These are phyloP conservation scores for Sarocladium oryzae DNA, from an alignment of 2,329 filamentous ascomycete species.

Conservation along the genomic window DNA sequence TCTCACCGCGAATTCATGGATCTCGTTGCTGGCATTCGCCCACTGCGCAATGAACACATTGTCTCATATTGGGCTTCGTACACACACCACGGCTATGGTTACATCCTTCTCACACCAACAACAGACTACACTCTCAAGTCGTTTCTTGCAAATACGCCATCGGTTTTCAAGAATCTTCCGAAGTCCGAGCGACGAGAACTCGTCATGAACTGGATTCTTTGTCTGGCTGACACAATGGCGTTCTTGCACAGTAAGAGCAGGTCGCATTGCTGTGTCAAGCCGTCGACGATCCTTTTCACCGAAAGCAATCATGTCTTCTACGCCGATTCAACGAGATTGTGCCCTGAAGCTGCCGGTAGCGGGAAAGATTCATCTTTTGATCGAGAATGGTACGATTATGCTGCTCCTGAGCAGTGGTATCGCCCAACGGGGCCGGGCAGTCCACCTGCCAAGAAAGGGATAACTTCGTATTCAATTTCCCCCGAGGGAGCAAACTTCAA, in stretches of 20 bases:
- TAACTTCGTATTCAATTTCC: conserved; percentile 22
- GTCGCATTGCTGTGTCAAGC: conserved; percentile 63
- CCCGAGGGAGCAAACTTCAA: conserved; percentile 29
- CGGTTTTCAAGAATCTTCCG: conserved; percentile 53
- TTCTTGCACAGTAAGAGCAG: conserved; percentile 59
- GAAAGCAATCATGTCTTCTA: conserved; percentile 60
- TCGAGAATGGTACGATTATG: conserved; percentile 66
- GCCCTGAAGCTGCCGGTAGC: conserved; percentile 34
- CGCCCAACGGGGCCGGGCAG: conserved; percentile 30
- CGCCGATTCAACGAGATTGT: conserved; percentile 51
- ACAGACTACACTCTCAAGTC: conserved; percentile 61
- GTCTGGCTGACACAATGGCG: conserved; percentile 61
- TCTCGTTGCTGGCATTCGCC: conserved; percentile 52
- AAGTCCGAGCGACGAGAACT: conserved; percentile 54
- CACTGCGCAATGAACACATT: conserved; percentile 60
- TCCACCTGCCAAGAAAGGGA: conserved; percentile 13
- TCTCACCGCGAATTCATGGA: conserved; percentile 52
- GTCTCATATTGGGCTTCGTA: conserved; percentile 68
- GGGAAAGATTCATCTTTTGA: conserved; percentile 47
- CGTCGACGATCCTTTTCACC: conserved; percentile 63
- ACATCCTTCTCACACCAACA: conserved; percentile 59
- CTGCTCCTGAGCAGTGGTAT: conserved; percentile 60
- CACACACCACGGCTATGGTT: conserved; percentile 55
- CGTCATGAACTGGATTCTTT: conserved; percentile 69
- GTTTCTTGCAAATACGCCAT: conserved; percentile 58